Conservation (phyloP, 345 rosid species). For the Arabis hirsuta region DNA sequence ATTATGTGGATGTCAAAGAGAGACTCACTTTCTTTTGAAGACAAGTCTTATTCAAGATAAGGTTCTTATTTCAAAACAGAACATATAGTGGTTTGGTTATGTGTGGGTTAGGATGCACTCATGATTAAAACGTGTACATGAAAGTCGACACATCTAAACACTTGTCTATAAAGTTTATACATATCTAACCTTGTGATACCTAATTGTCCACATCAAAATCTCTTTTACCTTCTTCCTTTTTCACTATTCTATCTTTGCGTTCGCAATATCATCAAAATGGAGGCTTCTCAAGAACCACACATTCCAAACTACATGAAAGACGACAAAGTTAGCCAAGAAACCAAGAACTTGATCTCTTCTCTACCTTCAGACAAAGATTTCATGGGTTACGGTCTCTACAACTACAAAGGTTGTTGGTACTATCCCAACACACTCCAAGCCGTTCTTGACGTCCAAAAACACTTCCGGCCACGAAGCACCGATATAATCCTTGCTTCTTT, state of each 20-base stretch:
- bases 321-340: constrained; percentile 42
- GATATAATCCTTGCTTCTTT: constrained; percentile 58
- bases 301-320: constrained; percentile 50
- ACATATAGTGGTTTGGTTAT: neutral
- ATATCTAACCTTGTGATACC: no score
- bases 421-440: constrained; percentile 38
- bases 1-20: no score
- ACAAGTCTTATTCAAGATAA: neutral
- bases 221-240: neutral
- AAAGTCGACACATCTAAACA: neutral
- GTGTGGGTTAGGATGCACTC: neutral
- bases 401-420: constrained; percentile 64
- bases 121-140: neutral
- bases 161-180: neutral
- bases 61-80: neutral
- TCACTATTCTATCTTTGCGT: neutral
- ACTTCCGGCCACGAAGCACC: constrained; percentile 50
- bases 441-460: constrained; percentile 40
- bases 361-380: constrained; percentile 53
- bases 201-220: no score
- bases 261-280: neutral
- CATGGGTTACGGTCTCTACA: constrained; percentile 43
- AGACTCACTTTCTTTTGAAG: no score
- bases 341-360: constrained; percentile 46
- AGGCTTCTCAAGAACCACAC: constrained; percentile 19